Evolutionary conservation across 768 basidiomycete species (phyloP).

Genomic region (Phlegmacium glaucopus): DNA sequence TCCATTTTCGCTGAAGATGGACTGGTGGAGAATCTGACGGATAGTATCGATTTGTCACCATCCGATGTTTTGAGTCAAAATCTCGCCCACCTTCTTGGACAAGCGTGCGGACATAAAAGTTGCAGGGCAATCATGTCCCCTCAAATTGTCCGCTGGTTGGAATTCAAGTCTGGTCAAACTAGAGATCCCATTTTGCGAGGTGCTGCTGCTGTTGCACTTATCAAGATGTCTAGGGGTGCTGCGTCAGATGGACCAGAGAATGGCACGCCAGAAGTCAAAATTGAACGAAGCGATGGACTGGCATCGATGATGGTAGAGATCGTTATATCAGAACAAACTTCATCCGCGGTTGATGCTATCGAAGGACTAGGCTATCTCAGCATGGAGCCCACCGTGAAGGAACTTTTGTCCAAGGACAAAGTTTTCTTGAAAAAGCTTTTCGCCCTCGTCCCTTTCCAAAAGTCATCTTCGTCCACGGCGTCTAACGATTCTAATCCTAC

Average conservation of each 20-base stretch:
- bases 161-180: conserved; percentile 47
- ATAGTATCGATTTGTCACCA: conserved; percentile 64
- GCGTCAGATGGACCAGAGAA: conserved; percentile 40
- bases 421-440: conserved; percentile 57
- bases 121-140: conserved; percentile 62
- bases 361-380: conserved; percentile 89
- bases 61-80: conserved; percentile 48
- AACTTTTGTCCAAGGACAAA: conserved; percentile 50
- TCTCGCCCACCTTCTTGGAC: conserved; percentile 71
- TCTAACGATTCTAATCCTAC: conserved; percentile 39
- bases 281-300: conserved; percentile 40
- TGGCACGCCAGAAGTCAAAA: conserved; percentile 13
- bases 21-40: conserved; percentile 59
- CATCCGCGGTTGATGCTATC: conserved; percentile 59
- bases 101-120: conserved; percentile 70
- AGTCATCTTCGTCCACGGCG: conserved; percentile 18
- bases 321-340: conserved; percentile 37
- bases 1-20: conserved; percentile 63
- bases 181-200: conserved; percentile 48
- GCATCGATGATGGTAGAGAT: conserved; percentile 56
- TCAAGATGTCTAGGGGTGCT: conserved; percentile 70
- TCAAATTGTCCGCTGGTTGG: conserved; percentile 65
- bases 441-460: conserved; percentile 51
- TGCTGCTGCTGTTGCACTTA: conserved; percentile 67
- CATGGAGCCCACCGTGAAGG: conserved; percentile 58